Evolutionary conservation across 1,284 basidiomycete species (phyloP).

Genomic region (Cronartium quercuum): DNA sequence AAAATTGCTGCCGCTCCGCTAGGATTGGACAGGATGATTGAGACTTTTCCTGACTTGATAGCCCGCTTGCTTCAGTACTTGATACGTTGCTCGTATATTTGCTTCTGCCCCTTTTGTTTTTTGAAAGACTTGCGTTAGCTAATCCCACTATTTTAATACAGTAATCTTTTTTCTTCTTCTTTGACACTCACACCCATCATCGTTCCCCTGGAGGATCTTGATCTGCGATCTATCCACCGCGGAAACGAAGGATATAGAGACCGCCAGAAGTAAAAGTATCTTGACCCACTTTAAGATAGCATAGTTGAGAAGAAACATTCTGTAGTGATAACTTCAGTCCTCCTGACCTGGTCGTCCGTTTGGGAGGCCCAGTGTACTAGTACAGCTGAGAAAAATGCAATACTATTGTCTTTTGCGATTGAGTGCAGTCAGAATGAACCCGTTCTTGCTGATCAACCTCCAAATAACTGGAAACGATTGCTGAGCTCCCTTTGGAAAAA

Average conservation of each 20-base stretch:
- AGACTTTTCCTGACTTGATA: constrained; percentile 12
- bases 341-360: no score
- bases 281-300: background rate
- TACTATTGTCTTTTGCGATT: no score
- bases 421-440: no score
- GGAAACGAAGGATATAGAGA: background rate
- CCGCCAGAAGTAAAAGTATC: background rate
- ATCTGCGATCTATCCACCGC: constrained; percentile 6
- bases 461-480: no score
- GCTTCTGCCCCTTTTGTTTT: constrained; percentile 7
- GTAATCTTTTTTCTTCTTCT: background rate
- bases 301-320: background rate
- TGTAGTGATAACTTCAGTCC: background rate
- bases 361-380: no score
- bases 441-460: no score
- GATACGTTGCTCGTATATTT: constrained; percentile 21
- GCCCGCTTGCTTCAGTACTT: constrained; percentile 20
- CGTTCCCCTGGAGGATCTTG: constrained; percentile 37
- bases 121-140: background rate
- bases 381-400: no score
- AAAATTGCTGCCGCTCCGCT: background rate
- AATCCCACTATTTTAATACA: background rate
- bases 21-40: background rate
- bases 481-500: no score
- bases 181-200: constrained; percentile 25